These are phyloP conservation scores for Ustilago bromivora DNA, from an alignment of 1,284 basidiomycete species.

Conservation along the genomic window DNA sequence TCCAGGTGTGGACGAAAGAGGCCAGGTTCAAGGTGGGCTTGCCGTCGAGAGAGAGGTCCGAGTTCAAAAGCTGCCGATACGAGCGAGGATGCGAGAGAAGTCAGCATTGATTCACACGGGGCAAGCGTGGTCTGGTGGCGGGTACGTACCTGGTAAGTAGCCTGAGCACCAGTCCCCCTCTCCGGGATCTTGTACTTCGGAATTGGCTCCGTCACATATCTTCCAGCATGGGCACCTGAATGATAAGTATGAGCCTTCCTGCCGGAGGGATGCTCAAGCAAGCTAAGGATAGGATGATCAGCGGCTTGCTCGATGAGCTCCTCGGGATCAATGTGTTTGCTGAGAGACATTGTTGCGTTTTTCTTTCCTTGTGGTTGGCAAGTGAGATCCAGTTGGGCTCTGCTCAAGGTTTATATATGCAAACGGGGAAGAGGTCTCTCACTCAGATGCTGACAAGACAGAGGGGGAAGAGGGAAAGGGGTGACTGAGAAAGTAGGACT, in stretches of 20 bases:
- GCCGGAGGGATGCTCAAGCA: constrained; percentile 45
- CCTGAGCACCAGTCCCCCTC: constrained; percentile 70
- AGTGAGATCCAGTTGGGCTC: too few relatives aligned
- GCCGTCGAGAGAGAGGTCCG: constrained; percentile 78
- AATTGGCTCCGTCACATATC: constrained; percentile 62
- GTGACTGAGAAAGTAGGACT: too few relatives aligned
- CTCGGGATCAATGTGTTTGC: constrained; percentile 64
- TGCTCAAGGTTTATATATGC: too few relatives aligned
- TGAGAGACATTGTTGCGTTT: constrained; percentile 56
- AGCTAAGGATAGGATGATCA: constrained; percentile 55
- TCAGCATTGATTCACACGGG: background rate
- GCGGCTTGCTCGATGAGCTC: constrained; percentile 55
- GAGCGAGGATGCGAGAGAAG: background rate
- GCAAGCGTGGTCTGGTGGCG: too few relatives aligned
- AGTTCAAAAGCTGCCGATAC: constrained; percentile 79
- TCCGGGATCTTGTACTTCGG: constrained; percentile 71
- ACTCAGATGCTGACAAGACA: too few relatives aligned
- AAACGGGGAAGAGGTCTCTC: too few relatives aligned
- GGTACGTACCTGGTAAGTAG: constrained; percentile 65
- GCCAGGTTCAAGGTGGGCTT: constrained; percentile 85
- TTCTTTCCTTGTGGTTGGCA: background rate
- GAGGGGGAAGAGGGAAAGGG: too few relatives aligned
- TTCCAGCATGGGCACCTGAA: constrained; percentile 52
- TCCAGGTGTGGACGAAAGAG: constrained; percentile 73
- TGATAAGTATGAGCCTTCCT: constrained; percentile 28